Evolutionary conservation across 495 filamentous ascomycete genomes (phyloP).

Genomic region (Penicillium steckii): DNA sequence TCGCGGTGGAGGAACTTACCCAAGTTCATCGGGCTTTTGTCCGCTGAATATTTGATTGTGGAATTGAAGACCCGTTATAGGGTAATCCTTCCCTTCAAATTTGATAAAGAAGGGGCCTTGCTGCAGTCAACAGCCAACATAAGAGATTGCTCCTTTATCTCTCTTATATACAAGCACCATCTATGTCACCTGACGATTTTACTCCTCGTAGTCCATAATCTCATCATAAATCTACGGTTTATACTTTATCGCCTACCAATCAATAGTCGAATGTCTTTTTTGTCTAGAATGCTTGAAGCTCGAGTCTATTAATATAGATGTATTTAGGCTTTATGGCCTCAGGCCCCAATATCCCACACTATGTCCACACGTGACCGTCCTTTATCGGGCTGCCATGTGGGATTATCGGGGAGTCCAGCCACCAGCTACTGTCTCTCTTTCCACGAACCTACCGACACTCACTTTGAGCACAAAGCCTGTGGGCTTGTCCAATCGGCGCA

Average conservation of each 20-base stretch:
- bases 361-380: conserved; percentile 11
- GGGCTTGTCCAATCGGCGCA: neutral
- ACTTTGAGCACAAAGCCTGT: neutral
- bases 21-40: conserved; percentile 5
- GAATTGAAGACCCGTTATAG: neutral
- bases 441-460: neutral
- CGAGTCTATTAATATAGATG: conserved; percentile 1
- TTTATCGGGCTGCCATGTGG: conserved; percentile 16
- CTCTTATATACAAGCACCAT: too few species aligned
- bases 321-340: too few species aligned
- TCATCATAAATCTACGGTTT: too few species aligned
- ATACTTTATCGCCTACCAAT: too few species aligned
- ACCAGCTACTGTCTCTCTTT: conserved; percentile 2
- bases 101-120: too few species aligned
- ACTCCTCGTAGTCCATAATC: too few species aligned
- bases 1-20: neutral
- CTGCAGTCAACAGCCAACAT: too few species aligned
- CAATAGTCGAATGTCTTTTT: too few species aligned
- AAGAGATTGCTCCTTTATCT: too few species aligned
- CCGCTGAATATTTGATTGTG: neutral
- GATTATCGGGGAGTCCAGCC: conserved; percentile 18
- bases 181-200: too few species aligned
- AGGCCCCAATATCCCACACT: neutral
- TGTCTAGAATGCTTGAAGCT: conserved; percentile 3
- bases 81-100: too few species aligned